Base-by-base conservation (phyloP, 345 rosid genomes). In the Lepidium sativum region DNA sequence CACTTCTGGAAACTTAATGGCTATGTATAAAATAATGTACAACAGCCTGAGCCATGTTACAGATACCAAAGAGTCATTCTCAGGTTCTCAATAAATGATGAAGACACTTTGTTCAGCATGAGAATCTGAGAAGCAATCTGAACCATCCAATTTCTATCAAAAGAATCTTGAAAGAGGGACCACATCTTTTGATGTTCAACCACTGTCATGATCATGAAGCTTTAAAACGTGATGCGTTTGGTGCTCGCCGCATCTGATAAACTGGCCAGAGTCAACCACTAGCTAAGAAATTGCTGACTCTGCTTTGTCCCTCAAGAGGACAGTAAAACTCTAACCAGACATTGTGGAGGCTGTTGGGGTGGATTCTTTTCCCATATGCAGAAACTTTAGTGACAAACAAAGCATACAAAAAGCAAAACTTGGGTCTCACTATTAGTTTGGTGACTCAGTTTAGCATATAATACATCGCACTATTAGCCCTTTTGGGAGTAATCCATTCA, bases 241-340 rank as follows among this genome's bases (percentile, higher is more conserved):
- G 77, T 66, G 72, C 77, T 65, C 77, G 77, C 71, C 67, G 77
- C 77, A 72, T 72, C 77, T 65, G 72, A 66, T 11, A 59, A 47
- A 23, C 15, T 50, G 25, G 42, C 60, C 20, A 72, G 59, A 65
- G 49, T 65, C 53, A 59, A 63, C 75, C 71, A 72, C 71, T 66
- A 65, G 58, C 48, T 65, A 56, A 50, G 59, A 35, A 59, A 42
- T 34, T 57, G 71, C 60, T 72, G 76, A 72, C 76, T 71, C 55
- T 72, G 62, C 76, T 66, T 29, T 72, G 62, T 59, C 75, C 63
- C 76, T 65, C 57, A 43, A 58, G 72, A 66, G 47, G 51, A 51
- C 17, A 41, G 31, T 27, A 27, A 27, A 60, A 58, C 55, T 58
- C 67, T 72, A 65, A 49, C 71, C 76, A 65, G 76, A 72, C 71